These are phyloP conservation scores for Stentor roeselii DNA, from an alignment of 73 alveolate genomes.

Conservation along the genomic window DNA sequence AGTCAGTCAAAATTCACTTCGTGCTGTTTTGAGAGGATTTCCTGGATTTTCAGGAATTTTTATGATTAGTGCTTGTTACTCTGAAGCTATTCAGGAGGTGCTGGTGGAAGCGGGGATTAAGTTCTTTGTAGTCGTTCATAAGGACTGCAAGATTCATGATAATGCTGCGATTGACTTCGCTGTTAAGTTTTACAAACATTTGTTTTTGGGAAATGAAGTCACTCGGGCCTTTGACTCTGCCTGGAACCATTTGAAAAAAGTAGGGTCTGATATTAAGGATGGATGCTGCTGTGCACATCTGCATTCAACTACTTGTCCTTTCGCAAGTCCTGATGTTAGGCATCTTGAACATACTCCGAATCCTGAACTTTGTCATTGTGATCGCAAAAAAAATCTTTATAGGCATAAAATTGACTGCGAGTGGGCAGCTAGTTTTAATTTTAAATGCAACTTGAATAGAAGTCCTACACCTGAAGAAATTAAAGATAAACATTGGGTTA, in stretches of 20 bases:
- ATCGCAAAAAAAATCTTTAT: slow-evolving; percentile 10
- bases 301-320: slow-evolving; percentile 44
- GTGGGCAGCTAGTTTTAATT: slow-evolving; percentile 29
- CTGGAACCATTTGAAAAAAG: slow-evolving; percentile 32
- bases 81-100: slow-evolving; percentile 53
- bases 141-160: slow-evolving; percentile 49
- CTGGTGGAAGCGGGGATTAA: slow-evolving; percentile 51
- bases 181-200: slow-evolving; percentile 40
- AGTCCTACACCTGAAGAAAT: slow-evolving; percentile 24
- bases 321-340: slow-evolving; percentile 29
- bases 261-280: slow-evolving; percentile 21
- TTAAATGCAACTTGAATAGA: slow-evolving; percentile 20
- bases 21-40: slow-evolving; percentile 31
- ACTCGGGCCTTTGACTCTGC: slow-evolving; percentile 49
- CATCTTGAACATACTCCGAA: slow-evolving; percentile 1
- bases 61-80: slow-evolving; percentile 62
- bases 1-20: slow-evolving; percentile 37
- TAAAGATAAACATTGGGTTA: slow-evolving; percentile 25
- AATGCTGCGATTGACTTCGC: slow-evolving; percentile 57
- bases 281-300: slow-evolving; percentile 74
- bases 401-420: slow-evolving; percentile 36
- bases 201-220: slow-evolving; percentile 38
- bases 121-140: slow-evolving; percentile 54
- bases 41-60: slow-evolving; percentile 30
- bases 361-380: background rate